These are phyloP conservation scores for Exophiala aquamarina DNA, from an alignment of 2,329 filamentous ascomycete species.

Conservation along the genomic window DNA sequence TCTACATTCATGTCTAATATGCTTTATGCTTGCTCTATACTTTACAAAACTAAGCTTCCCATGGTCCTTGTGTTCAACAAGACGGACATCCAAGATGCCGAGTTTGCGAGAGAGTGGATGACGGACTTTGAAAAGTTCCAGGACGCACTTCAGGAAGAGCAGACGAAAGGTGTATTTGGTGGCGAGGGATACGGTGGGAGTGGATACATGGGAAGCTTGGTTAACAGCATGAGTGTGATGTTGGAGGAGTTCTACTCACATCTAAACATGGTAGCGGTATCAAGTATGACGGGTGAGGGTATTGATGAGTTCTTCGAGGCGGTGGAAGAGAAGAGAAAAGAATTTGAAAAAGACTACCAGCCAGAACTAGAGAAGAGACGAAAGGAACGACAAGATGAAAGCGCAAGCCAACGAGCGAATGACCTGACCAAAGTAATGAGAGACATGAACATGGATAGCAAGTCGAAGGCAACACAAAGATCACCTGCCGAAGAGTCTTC, in stretches of 20 bases:
- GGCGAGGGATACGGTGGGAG: slow-evolving; percentile 74
- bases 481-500: slow-evolving; percentile 33
- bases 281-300: slow-evolving; percentile 86
- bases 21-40: slow-evolving; percentile 96
- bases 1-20: slow-evolving; percentile 99
- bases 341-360: slow-evolving; percentile 87
- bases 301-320: slow-evolving; percentile 92
- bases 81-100: slow-evolving; percentile 88
- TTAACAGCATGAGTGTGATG: slow-evolving; percentile 98
- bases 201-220: slow-evolving; percentile 91
- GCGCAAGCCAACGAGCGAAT: slow-evolving; percentile 69
- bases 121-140: slow-evolving; percentile 98
- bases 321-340: slow-evolving; percentile 79
- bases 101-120: slow-evolving; percentile 98
- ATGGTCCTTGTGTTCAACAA: slow-evolving; percentile 99
- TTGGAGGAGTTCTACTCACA: slow-evolving; percentile 97
- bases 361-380: slow-evolving; percentile 82
- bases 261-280: slow-evolving; percentile 88
- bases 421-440: slow-evolving; percentile 93
- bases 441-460: slow-evolving; percentile 69
- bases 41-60: slow-evolving; percentile 97
- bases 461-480: slow-evolving; percentile 22
- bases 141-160: slow-evolving; percentile 75
- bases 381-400: slow-evolving; percentile 72
- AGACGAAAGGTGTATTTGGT: slow-evolving; percentile 74